phyloP scores from a whole-genome alignment of 495 filamentous ascomycete genomes.

The Podospora comata region DNA sequence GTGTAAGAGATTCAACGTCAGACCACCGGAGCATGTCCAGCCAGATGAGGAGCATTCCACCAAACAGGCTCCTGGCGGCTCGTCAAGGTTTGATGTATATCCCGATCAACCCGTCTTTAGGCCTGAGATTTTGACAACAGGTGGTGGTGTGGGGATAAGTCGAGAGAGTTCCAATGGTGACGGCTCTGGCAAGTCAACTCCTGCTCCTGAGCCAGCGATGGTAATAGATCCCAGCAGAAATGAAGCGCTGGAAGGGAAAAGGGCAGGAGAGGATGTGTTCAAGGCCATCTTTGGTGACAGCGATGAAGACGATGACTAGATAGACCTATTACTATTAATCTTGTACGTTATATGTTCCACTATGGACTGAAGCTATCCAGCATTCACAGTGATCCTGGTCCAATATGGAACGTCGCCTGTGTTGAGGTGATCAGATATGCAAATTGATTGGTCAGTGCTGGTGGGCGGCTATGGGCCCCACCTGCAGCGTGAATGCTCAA shows the following conservation, averaged over 20 bases:
- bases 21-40: slow-evolving; percentile 68
- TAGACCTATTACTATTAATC: neutral
- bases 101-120: slow-evolving; percentile 32
- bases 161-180: slow-evolving; percentile 20
- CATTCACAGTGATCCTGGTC: neutral
- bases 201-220: slow-evolving; percentile 20
- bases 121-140: slow-evolving; percentile 17
- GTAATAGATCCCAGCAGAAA: slow-evolving; percentile 74
- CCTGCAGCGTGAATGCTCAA: slow-evolving; percentile 2
- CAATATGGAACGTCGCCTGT: neutral
- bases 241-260: slow-evolving; percentile 77
- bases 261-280: slow-evolving; percentile 86
- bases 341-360: neutral
- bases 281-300: slow-evolving; percentile 91
- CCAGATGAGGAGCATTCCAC: slow-evolving; percentile 50
- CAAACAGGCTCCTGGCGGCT: neutral
- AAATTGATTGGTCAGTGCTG: neutral
- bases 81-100: slow-evolving; percentile 35
- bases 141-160: slow-evolving; percentile 8
- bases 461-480: slow-evolving; percentile 9
- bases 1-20: slow-evolving; percentile 90
- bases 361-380: neutral
- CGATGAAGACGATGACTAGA: slow-evolving; percentile 60
- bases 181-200: slow-evolving; percentile 30
- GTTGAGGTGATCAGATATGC: neutral